Base-by-base conservation (phyloP, 805 yeast species). In the Zygosaccharomyces kombuchaensis region DNA sequence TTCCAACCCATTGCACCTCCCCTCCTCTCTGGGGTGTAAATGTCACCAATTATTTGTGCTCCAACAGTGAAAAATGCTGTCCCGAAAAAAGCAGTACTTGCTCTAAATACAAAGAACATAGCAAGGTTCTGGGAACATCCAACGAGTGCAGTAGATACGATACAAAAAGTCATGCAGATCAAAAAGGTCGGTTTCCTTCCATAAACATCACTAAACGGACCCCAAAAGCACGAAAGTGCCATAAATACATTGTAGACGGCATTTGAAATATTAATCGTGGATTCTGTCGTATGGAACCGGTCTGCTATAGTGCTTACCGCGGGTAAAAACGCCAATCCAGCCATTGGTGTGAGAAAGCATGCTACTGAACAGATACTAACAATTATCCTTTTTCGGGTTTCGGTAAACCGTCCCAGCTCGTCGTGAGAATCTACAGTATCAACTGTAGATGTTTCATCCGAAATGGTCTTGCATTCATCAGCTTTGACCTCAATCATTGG, bases 61-160 rank as follows among this genome's bases (percentile, higher is more conserved):
- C 81, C 82, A 23, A 77, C 67, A 31, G 76, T 64, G 60, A 78
- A 77, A 48, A 77, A 77, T 0, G 79, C 69, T 1, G 82, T 76
- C 4, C 82, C 83, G 54, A 74, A 73, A 8, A 79, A 53, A 0
- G 79, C 82, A n/a, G 74, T 64, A 9, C 71, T 42, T 3, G 75
- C 68, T 54, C 84, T 60, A 49, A 77, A 77, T 0, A 78, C 65
- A 43, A 69, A 75, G 57, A 77, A 78, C 79, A 76, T 77, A 3
- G 78, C 75, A 34, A 79, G 55, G 51, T 79, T 71, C 25, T 65
- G 75, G 1, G 81, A 72, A 2, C 72, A 68, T 0, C 78, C 82
- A 6, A 72, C 73, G 4, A 71, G 46, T 3, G 65, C 44, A 14
- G 62, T 54, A 3, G 65, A 56, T 12, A 66, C 31, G 8, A 59